These are phyloP conservation scores for Diaporthe longicolla DNA, from an alignment of 2,329 filamentous ascomycete species.

Conservation along the genomic window DNA sequence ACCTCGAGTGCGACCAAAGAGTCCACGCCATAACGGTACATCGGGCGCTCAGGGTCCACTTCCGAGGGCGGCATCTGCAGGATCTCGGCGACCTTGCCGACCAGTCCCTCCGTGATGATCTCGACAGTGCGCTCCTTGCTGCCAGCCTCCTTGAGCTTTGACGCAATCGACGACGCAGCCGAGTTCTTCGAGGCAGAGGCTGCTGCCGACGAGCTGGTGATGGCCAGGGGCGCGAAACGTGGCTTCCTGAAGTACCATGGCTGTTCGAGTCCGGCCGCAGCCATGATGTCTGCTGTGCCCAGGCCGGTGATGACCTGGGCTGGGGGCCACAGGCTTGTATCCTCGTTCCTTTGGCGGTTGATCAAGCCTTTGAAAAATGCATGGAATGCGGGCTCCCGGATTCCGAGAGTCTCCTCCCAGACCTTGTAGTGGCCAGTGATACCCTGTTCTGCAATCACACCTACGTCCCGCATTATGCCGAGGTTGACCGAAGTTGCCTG, in stretches of 20 bases:
- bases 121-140: constrained; percentile 30
- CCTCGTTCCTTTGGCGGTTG: not conserved
- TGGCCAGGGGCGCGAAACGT: constrained; percentile 29
- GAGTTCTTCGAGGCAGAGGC: not conserved
- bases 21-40: constrained; percentile 41
- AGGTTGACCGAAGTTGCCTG: constrained; percentile 41
- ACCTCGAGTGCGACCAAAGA: constrained; percentile 40
- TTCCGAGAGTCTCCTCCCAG: constrained; percentile 24
- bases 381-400: constrained; percentile 12
- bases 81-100: constrained; percentile 36
- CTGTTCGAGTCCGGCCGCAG: constrained; percentile 30
- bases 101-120: constrained; percentile 38
- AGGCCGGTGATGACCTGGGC: constrained; percentile 29
- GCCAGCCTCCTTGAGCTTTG: constrained; percentile 19
- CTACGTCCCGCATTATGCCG: constrained; percentile 30
- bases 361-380: not conserved
- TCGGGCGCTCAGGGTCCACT: constrained; percentile 36
- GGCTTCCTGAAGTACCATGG: constrained; percentile 38
- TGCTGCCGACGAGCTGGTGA: constrained; percentile 7
- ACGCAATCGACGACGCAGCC: constrained; percentile 35
- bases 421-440: not conserved
- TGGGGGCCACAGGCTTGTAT: not conserved
- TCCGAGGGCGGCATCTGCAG: constrained; percentile 37
- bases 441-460: constrained; percentile 33
- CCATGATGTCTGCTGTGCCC: constrained; percentile 36